Conservation (phyloP, 345 rosid genomes). For the Aethionema arabicum region DNA sequence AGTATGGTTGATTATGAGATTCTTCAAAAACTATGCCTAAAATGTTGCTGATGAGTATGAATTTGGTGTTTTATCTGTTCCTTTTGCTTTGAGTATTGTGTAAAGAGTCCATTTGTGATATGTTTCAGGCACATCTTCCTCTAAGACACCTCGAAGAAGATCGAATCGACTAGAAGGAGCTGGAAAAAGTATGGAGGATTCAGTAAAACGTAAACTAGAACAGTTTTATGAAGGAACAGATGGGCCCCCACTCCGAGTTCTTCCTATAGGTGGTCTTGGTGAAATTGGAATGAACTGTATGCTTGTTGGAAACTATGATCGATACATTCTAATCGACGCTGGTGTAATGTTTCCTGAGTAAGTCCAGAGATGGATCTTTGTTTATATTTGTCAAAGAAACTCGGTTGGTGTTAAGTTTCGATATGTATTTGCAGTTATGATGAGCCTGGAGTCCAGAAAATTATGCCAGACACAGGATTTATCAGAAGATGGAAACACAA, state of each 20-base stretch:
- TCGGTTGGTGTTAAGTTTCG: constrained; percentile 21
- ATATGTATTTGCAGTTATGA: constrained; percentile 59
- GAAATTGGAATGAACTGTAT: constrained; percentile 99
- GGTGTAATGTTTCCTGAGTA: constrained; percentile 99
- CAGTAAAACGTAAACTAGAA: constrained; percentile 93
- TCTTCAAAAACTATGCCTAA: not conserved
- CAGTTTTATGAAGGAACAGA: constrained; percentile 87
- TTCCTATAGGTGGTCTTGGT: constrained; percentile 97
- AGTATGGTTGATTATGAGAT: not conserved
- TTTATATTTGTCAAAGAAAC: constrained; percentile 6
- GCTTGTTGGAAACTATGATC: constrained; percentile 96
- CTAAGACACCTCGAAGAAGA: constrained; percentile 56
- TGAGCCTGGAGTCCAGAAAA: constrained; percentile 93
- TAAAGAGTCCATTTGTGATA: constrained; percentile 9
- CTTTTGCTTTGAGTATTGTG: constrained; percentile 3
- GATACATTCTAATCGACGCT: constrained; percentile 88
- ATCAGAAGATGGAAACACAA: constrained; percentile 93
- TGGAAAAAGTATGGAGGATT: constrained; percentile 94
- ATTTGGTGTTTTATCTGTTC: not conserved
- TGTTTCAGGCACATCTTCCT: constrained; percentile 43
- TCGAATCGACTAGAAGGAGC: constrained; percentile 69
- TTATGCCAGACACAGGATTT: constrained; percentile 93
- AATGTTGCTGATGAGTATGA: not conserved
- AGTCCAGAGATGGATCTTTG: constrained; percentile 36
- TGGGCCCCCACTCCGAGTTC: constrained; percentile 94